phyloP scores from a whole-genome alignment of 2,329 filamentous ascomycete genomes.

The Eutypa lata region DNA sequence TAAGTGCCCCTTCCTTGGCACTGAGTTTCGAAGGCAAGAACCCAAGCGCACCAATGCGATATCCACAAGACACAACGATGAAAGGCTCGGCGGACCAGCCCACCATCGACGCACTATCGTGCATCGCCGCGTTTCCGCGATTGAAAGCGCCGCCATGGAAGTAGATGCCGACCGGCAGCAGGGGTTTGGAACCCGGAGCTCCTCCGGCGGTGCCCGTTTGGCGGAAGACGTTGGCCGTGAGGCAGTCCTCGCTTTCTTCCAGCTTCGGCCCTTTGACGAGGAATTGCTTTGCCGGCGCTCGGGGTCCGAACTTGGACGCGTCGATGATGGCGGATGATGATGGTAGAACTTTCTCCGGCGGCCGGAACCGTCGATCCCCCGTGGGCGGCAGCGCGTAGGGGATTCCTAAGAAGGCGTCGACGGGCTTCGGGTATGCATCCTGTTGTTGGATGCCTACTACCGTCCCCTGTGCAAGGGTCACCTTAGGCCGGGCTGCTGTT shows the following conservation, averaged over 20 bases:
- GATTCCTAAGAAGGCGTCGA: slow-evolving; percentile 44
- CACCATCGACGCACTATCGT: slow-evolving; percentile 50
- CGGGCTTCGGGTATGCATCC: slow-evolving; percentile 13
- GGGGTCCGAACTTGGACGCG: slow-evolving; percentile 19
- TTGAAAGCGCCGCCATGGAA: slow-evolving; percentile 47
- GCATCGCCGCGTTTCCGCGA: slow-evolving; percentile 35
- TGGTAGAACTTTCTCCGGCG: slow-evolving; percentile 25
- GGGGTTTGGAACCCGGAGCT: background rate
- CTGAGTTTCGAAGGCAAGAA: slow-evolving; percentile 54
- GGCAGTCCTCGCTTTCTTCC: slow-evolving; percentile 22
- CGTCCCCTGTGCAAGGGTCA: slow-evolving; percentile 13
- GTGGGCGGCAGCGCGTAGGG: slow-evolving; percentile 46
- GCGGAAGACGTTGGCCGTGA: slow-evolving; percentile 24
- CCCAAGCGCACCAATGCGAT: slow-evolving; percentile 56
- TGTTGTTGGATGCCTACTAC: slow-evolving; percentile 23
- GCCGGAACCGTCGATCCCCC: slow-evolving; percentile 44
- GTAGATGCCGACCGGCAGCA: slow-evolving; percentile 36
- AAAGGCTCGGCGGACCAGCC: slow-evolving; percentile 42
- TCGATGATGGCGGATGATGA: slow-evolving; percentile 22
- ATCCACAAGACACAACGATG: slow-evolving; percentile 46
- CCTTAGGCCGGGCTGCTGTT: slow-evolving; percentile 7
- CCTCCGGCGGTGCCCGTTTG: slow-evolving; percentile 4
- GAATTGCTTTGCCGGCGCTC: slow-evolving; percentile 17
- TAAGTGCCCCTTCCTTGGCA: slow-evolving; percentile 50
- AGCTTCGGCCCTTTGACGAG: slow-evolving; percentile 14